Conservation (phyloP, 2,329 filamentous ascomycete species). For the Colletotrichum lentis region DNA sequence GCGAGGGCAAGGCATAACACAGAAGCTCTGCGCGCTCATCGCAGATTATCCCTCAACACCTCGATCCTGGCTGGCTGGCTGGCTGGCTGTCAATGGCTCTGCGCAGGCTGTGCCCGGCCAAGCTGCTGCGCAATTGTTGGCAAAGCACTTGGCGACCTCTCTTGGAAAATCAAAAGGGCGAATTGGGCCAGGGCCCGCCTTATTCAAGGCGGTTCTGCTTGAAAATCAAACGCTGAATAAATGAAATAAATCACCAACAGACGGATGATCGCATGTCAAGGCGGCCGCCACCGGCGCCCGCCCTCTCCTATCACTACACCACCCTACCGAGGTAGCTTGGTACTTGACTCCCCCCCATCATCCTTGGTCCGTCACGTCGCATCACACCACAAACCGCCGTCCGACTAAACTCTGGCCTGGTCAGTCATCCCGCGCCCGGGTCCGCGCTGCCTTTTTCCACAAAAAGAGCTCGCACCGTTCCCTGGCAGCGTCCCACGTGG, state of each 20-base stretch:
- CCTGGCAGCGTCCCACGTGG: slow-evolving; percentile 23
- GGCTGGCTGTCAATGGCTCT: background rate
- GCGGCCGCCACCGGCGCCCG: background rate
- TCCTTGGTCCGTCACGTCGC: background rate
- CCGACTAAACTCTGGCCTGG: slow-evolving; percentile 7
- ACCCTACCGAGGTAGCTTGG: background rate
- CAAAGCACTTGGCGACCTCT: slow-evolving; percentile 25
- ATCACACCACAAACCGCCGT: background rate
- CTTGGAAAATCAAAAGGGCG: background rate
- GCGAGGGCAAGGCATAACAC: background rate
- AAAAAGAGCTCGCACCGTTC: slow-evolving; percentile 6
- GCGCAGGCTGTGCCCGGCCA: slow-evolving; percentile 28
- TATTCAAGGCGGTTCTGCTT: background rate
- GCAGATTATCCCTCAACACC: slow-evolving; percentile 16
- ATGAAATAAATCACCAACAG: background rate
- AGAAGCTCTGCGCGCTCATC: background rate
- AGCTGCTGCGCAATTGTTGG: slow-evolving; percentile 33
- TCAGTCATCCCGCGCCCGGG: slow-evolving; percentile 7
- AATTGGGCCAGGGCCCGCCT: background rate
- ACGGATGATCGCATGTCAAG: slow-evolving; percentile 1
- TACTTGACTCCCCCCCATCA: too few relatives aligned
- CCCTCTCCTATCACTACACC: slow-evolving; percentile 4
- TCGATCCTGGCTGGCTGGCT: background rate
- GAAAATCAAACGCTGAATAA: background rate
- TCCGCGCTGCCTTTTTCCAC: background rate